These are phyloP conservation scores for Cornus florida DNA, from an alignment of 148 eudicot species.

Conservation along the genomic window DNA sequence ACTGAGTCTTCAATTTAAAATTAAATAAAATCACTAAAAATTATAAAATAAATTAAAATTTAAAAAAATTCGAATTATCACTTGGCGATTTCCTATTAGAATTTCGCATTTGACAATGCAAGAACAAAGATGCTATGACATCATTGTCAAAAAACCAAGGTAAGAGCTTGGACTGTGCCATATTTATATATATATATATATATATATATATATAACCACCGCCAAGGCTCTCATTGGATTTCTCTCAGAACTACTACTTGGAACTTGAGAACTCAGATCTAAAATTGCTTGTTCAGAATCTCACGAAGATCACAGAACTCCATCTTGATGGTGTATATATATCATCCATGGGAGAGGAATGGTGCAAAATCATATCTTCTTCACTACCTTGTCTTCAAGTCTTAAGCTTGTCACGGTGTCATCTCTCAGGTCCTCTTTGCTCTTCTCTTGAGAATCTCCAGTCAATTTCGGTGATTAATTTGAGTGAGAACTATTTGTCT, in stretches of 20 bases:
- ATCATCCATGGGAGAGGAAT: constrained; percentile 11
- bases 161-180: no score
- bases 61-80: no score
- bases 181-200: no score
- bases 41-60: no score
- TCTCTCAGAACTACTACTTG: constrained; percentile 4
- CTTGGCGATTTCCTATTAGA: no score
- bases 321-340: constrained; percentile 19
- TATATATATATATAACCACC: no score
- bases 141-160: no score
- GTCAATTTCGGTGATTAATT: constrained; percentile 12
- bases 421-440: constrained; percentile 17
- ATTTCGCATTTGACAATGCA: constrained; percentile 20
- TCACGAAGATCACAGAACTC: constrained; percentile 16
- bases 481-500: constrained; percentile 1
- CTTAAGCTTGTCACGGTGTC: constrained; percentile 18
- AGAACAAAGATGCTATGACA: no score
- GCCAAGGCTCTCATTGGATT: no score
- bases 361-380: constrained; percentile 9
- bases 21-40: no score
- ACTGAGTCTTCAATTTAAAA: no score
- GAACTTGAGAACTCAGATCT: background rate
- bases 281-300: constrained; percentile 13
- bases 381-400: constrained; percentile 24
- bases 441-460: constrained; percentile 8